These are phyloP conservation scores for Marasmius oreades DNA, from an alignment of 1,284 basidiomycete species.

Conservation along the genomic window DNA sequence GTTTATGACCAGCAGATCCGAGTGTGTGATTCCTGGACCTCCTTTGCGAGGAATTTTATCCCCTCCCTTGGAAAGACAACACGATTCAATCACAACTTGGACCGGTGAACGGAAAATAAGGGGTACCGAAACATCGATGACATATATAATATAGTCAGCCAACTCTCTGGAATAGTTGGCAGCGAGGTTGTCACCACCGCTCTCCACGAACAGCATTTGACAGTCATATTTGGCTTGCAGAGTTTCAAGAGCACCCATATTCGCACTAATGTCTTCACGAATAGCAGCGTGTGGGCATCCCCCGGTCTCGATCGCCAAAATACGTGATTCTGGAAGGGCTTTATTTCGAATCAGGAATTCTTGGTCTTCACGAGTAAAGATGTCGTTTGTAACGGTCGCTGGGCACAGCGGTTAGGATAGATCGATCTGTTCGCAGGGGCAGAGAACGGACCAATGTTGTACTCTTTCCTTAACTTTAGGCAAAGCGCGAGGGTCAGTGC, in stretches of 20 bases:
- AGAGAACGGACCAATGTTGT: constrained; percentile 76
- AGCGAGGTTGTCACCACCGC: constrained; percentile 93
- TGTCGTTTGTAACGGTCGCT: constrained; percentile 96
- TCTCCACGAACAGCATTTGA: constrained; percentile 90
- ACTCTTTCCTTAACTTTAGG: constrained; percentile 73
- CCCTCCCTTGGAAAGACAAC: constrained; percentile 59
- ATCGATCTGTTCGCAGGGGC: constrained; percentile 19
- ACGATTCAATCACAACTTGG: constrained; percentile 10
- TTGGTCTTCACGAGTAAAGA: constrained; percentile 96
- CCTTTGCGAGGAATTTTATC: constrained; percentile 99
- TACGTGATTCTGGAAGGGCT: constrained; percentile 82
- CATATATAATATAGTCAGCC: constrained; percentile 97
- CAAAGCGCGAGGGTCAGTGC: constrained; percentile 94
- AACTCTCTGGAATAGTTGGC: constrained; percentile 96
- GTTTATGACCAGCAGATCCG: constrained; percentile 93
- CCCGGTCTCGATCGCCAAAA: constrained; percentile 95
- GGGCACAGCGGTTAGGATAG: constrained; percentile 3
- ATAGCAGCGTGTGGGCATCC: constrained; percentile 96
- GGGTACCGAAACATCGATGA: constrained; percentile 78
- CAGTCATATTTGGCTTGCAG: constrained; percentile 89
- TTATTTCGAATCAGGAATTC: constrained; percentile 94
- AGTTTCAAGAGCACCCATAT: constrained; percentile 92
- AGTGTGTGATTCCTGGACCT: constrained; percentile 94
- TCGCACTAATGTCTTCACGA: constrained; percentile 96
- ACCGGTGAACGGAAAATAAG: constrained; percentile 1